A percentile compares a stretch with the other conserved stretches of the same genome.
These are phyloP conservation scores for Lentinula sp. DNA, from an alignment of 768 basidiomycete species.

Conservation along the genomic window DNA sequence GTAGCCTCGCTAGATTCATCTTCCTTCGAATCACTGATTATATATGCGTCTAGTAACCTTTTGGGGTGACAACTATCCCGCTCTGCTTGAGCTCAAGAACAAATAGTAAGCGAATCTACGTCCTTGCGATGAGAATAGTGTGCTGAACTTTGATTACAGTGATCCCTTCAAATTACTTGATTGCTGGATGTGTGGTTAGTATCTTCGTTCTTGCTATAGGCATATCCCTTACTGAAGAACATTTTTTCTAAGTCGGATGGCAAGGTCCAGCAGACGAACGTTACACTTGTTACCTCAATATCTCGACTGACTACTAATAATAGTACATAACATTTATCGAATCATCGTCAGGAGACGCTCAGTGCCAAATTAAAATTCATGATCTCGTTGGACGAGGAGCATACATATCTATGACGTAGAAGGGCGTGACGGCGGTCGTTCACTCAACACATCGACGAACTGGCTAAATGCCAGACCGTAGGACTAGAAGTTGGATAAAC, in stretches of 20 bases:
- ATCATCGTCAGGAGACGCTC: no score
- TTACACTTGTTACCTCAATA: conserved; percentile 7
- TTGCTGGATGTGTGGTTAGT: conserved; percentile 46
- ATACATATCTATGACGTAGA: not conserved
- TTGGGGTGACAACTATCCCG: conserved; percentile 38
- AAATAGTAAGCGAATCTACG: conserved; percentile 33
- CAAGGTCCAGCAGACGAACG: conserved; percentile 1
- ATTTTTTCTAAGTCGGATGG: conserved; percentile 4
- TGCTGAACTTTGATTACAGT: conserved; percentile 18
- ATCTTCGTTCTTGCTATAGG: not conserved
- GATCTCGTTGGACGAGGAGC: not conserved
- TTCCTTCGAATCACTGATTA: not conserved
- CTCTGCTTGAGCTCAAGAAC: conserved; percentile 34
- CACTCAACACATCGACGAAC: not conserved
- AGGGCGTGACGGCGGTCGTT: not conserved
- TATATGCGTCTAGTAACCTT: conserved; percentile 25
- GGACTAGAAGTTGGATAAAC: not conserved
- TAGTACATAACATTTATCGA: no score
- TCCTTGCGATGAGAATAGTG: not conserved
- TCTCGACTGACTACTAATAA: not conserved
- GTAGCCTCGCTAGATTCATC: not conserved
- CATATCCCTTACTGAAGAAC: not conserved
- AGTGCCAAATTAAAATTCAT: no score
- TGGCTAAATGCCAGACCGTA: not conserved
- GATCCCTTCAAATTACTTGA: conserved; percentile 42